Evolutionary conservation across 331 rosid genomes (phyloP).

Genomic region (Phaseolus coccineus): DNA sequence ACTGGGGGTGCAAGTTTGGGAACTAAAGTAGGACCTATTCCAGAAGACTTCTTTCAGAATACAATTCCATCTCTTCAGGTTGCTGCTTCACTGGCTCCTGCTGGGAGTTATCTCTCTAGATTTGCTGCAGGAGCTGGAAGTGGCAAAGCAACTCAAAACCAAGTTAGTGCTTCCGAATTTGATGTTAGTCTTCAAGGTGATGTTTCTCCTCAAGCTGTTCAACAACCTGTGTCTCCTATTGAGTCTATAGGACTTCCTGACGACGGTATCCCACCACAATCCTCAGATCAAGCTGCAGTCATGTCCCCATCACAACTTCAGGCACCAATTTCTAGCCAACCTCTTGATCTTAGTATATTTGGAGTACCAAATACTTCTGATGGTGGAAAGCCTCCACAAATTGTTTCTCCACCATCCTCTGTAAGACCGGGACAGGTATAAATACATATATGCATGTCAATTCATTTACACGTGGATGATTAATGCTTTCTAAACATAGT

Average conservation of each 20-base stretch:
- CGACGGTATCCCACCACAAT: slow-evolving; percentile 90
- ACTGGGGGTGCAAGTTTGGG: slow-evolving; percentile 55
- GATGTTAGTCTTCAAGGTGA: slow-evolving; percentile 67
- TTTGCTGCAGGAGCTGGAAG: slow-evolving; percentile 61
- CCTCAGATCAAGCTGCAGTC: slow-evolving; percentile 61
- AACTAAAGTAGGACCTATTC: slow-evolving; percentile 75
- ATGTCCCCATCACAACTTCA: slow-evolving; percentile 60
- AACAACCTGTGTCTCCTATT: slow-evolving; percentile 56
- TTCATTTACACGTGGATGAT: slow-evolving; percentile 20
- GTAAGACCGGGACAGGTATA: slow-evolving; percentile 97
- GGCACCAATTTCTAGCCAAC: slow-evolving; percentile 70
- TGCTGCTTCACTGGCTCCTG: slow-evolving; percentile 85
- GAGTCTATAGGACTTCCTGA: slow-evolving; percentile 81
- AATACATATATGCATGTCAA: slow-evolving; percentile 30
- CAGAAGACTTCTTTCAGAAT: slow-evolving; percentile 97
- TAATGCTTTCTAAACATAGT: slow-evolving; percentile 20
- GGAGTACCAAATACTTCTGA: slow-evolving; percentile 70
- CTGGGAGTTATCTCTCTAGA: slow-evolving; percentile 89
- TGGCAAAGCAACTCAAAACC: slow-evolving; percentile 54
- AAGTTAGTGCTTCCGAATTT: slow-evolving; percentile 57
- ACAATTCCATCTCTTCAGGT: slow-evolving; percentile 89
- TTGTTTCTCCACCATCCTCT: slow-evolving; percentile 69
- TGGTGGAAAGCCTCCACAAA: slow-evolving; percentile 64
- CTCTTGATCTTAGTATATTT: slow-evolving; percentile 93
- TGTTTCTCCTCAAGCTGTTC: slow-evolving; percentile 70